Conservation (phyloP, 768 basidiomycete species). For the Suillus subaureus region DNA sequence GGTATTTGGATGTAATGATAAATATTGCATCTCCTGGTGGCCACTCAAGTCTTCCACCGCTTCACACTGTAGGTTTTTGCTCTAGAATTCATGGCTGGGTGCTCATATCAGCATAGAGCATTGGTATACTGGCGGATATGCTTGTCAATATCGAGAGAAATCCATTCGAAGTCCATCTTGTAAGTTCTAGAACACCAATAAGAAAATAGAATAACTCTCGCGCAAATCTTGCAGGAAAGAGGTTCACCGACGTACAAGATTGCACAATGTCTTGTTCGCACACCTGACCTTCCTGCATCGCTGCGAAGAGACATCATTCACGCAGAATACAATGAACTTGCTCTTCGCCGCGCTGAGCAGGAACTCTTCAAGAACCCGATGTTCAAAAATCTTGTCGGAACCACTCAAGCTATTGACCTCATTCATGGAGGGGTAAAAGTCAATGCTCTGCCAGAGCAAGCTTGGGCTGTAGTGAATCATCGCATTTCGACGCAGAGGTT, state of each 20-base stretch:
- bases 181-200: conserved; percentile 26
- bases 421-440: conserved; percentile 62
- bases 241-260: conserved; percentile 58
- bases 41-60: conserved; percentile 83
- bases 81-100: conserved; percentile 8
- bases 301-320: conserved; percentile 50
- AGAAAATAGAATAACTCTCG: neutral
- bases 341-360: conserved; percentile 54
- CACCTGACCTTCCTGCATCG: conserved; percentile 49
- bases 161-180: conserved; percentile 56
- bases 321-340: conserved; percentile 50
- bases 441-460: conserved; percentile 84
- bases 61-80: conserved; percentile 61
- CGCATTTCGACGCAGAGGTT: conserved; percentile 66
- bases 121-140: conserved; percentile 77
- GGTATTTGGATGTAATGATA: conserved; percentile 63
- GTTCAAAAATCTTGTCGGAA: conserved; percentile 53
- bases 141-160: conserved; percentile 70
- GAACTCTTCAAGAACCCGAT: conserved; percentile 41
- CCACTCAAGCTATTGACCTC: conserved; percentile 75
- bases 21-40: conserved; percentile 74
- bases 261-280: conserved; percentile 70
- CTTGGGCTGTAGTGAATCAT: conserved; percentile 71
- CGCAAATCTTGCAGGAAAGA: conserved; percentile 48
- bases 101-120: conserved; percentile 49